Evolutionary conservation across 179 eudicot genomes (phyloP), one percentile per base, ranked within the genome.

Genomic region (Beta macrorhiza): DNA sequence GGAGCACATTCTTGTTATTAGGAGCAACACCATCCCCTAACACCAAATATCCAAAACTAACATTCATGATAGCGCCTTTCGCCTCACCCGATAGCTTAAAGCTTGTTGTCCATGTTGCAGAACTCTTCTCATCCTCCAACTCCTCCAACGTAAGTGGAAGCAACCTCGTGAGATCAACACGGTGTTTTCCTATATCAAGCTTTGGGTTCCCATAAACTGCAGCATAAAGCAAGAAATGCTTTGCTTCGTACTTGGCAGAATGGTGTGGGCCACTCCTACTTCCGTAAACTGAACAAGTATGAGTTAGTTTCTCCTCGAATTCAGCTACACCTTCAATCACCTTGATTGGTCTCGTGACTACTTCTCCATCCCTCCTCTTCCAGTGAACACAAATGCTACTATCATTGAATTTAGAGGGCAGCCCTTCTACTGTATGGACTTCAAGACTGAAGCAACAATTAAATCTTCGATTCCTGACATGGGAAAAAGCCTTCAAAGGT

Each of bases 141-240:
- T 92, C 99, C 86, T 96, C 98, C 91, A 94, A 86, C 3, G 97
- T 92, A 65, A 92, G 90, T 74, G 99, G 99, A 74, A 96, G 97
- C 80, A 96, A 77, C 81, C 93, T 91, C 29, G 99, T 91, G 29
- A 96, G 90, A 83, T 96, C 98, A 80, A 96, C 87, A 58, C 97
- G 90, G 78, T 96, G 98, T 89, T 90, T 94, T 61, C 99, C 99
- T 81, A 96, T 87, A 86, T 96, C 99, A 78, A 92, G 89, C 79
- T 89, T 91, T 65, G 92, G 90, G 20, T 88, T 79, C 71, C 88
- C 91, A 78, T 74, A 49, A 61, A 92, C 74, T 19, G 89, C 86
- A n/a, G 89, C 99, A 82, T 91, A 94, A 47, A 96, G 87, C 87
- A 90, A 87, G 87, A 89, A 96, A 87, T 92, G 97, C 57, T 91